These are phyloP conservation scores for Dictyostelium purpureum DNA, from an alignment of 78 protist genomes.

Conservation along the genomic window DNA sequence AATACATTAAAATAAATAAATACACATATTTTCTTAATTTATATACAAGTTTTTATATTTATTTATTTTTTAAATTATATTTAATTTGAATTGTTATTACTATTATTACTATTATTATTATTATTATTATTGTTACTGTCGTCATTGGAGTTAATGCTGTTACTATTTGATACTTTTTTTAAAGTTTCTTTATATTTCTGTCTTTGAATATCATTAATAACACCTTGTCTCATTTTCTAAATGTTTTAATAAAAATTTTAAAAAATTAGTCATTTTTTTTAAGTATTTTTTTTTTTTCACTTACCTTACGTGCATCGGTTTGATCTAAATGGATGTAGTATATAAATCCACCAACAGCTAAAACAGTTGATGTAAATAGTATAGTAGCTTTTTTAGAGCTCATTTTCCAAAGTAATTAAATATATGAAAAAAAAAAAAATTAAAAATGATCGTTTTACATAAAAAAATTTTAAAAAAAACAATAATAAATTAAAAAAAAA, in stretches of 20 bases:
- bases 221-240: conserved; percentile 45
- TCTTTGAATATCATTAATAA: conserved; percentile 18
- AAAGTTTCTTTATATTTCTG: conserved; percentile 35
- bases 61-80: background rate
- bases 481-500: no score
- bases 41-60: background rate
- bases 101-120: background rate
- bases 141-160: no score
- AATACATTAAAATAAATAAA: no score
- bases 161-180: no score
- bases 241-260: background rate
- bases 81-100: background rate
- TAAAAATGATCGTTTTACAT: no score
- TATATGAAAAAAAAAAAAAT: no score
- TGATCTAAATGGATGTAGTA: conserved; percentile 11
- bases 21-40: no score
- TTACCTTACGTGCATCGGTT: conserved; percentile 29
- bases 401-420: no score
- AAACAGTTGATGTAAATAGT: background rate
- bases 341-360: background rate
- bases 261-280: background rate
- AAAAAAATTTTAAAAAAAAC: no score
- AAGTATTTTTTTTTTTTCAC: background rate
- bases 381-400: background rate
- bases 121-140: background rate